Base-by-base conservation (phyloP, 257 asterid genomes). In the Vinca minor region DNA sequence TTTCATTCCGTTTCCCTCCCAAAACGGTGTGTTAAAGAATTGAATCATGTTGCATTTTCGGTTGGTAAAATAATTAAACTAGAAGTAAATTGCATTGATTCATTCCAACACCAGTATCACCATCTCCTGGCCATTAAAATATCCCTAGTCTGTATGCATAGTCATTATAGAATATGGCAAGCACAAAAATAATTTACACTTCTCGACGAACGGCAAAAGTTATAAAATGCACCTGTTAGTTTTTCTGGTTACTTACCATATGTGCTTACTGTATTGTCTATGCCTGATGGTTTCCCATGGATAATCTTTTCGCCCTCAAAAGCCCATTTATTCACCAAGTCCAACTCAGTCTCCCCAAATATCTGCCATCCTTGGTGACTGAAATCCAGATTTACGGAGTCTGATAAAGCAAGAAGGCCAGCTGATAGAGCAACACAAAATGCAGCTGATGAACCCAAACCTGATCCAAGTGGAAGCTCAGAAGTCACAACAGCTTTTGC, bases 401-500 rank as follows among this genome's bases (percentile, higher is more conserved):
- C 94, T 20, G 96, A 82, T 58, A 92, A 69, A 18, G 96, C 81
- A 71, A 92, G 85, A 49, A 92, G 81, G 41, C 97, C 94, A 12
- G 95, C 95, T 67, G 96, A 81, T 42, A 89, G 78, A 28, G 97
- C 85, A 64, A 92, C 97, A 77, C 97, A 89, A 8, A 92, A 73
- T 59, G 97, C 89, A 73, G 99, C 97, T 65, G 99, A 93, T 23
- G 99, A 93, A 73, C 99, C 97, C 83, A 93, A 84, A 64, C 99
- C 99, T 69, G 99, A 62, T 69, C 99, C 99, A 60, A 89, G 69
- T 50, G 99, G 97, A 73, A 89, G 93, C 84, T 92, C 98, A 64
- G 98, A 87, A 73, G 74, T 79, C 61, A 92, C 91, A 60, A 79
- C 80, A 57, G 78, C 85, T 78, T 73, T 85, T 78, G 96, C 98